Percentiles rank a stretch among this genome's conserved stretches.
phyloP scores from a whole-genome alignment of 441 rosid genomes.

The Pelargonium fulgidum region DNA sequence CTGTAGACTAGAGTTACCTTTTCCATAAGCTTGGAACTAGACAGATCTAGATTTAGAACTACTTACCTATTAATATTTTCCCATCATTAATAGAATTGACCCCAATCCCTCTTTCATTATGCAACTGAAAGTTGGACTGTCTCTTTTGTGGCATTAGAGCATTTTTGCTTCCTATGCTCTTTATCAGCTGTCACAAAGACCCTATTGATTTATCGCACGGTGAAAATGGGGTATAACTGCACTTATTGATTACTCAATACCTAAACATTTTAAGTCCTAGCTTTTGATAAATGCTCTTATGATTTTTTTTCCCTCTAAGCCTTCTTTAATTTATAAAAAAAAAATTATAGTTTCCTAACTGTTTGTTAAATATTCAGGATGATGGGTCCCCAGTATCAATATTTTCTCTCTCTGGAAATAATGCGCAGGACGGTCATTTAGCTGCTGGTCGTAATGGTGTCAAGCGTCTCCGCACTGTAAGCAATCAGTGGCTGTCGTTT shows the following conservation, averaged over 20 bases:
- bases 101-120: background rate
- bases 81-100: background rate
- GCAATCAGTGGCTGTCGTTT: slow-evolving; percentile 16
- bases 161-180: background rate
- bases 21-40: background rate
- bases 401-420: slow-evolving; percentile 69
- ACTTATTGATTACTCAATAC: background rate
- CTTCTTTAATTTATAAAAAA: background rate
- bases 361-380: slow-evolving; percentile 42
- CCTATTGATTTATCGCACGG: background rate
- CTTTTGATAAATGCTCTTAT: background rate
- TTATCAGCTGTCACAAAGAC: background rate
- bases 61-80: background rate
- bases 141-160: background rate
- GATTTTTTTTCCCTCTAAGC: background rate
- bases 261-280: background rate
- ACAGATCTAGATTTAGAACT: background rate
- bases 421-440: slow-evolving; percentile 77
- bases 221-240: background rate
- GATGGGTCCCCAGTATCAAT: slow-evolving; percentile 92
- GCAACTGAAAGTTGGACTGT: slow-evolving; percentile 4
- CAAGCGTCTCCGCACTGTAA: slow-evolving; percentile 98
- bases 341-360: background rate
- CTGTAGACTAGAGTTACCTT: background rate
- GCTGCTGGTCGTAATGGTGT: slow-evolving; percentile 93